phyloP scores from a whole-genome alignment of 2,329 filamentous ascomycete species.

The Tolypocladium ophioglossoides region DNA sequence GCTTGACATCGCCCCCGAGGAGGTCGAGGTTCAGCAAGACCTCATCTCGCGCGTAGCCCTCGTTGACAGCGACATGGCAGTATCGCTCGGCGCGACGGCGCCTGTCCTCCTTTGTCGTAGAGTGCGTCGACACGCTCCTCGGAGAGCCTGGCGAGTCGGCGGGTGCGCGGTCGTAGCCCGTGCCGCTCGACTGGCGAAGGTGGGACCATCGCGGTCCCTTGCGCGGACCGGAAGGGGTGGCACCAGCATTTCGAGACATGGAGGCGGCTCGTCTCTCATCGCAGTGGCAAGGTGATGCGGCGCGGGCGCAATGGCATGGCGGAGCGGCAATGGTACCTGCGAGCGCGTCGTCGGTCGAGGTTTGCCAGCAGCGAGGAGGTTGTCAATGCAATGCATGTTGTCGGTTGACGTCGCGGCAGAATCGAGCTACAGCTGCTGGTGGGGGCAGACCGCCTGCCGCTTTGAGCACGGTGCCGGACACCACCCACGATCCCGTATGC shows the following conservation, averaged over 20 bases:
- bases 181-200: slow-evolving; percentile 40
- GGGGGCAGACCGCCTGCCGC: slow-evolving; percentile 13
- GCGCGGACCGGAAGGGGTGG: slow-evolving; percentile 30
- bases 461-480: neutral
- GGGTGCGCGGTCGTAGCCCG: slow-evolving; percentile 32
- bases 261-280: slow-evolving; percentile 9
- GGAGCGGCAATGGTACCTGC: neutral
- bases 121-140: slow-evolving; percentile 38
- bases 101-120: slow-evolving; percentile 29
- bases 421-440: slow-evolving; percentile 6
- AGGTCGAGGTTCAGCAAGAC: slow-evolving; percentile 68
- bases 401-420: slow-evolving; percentile 14
- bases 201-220: slow-evolving; percentile 41
- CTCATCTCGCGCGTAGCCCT: slow-evolving; percentile 67
- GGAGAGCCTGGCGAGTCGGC: slow-evolving; percentile 32
- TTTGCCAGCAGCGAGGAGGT: neutral
- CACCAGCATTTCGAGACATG: slow-evolving; percentile 32
- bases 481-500: too few relatives aligned
- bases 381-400: slow-evolving; percentile 6
- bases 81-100: slow-evolving; percentile 29
- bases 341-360: neutral
- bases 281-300: slow-evolving; percentile 4
- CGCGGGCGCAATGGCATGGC: slow-evolving; percentile 3
- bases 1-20: slow-evolving; percentile 51
- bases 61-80: slow-evolving; percentile 52